Base-by-base conservation (phyloP, 2,329 filamentous ascomycete genomes). In the Aaosphaeria pasadenensis region DNA sequence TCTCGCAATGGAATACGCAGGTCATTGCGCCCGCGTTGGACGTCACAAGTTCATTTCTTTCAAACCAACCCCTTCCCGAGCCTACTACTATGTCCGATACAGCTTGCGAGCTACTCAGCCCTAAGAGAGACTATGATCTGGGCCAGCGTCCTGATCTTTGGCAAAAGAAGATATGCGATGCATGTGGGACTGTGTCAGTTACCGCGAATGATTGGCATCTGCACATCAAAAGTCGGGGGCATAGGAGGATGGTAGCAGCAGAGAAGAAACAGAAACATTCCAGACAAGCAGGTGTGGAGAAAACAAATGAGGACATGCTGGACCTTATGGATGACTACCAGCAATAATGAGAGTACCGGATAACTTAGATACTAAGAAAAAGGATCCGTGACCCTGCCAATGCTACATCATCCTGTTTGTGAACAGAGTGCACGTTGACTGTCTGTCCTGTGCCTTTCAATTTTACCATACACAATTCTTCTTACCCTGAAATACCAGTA, bases 11-110 rank as follows among this genome's bases (percentile, higher is more conserved):
- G 78, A 59, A 77, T 0, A 65, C 76, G 0, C 73, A 77, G n/a
- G 89, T 96, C 2, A 77, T 83, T 1, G 70, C 76, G 2, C 84
- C 84, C 2, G 91, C 89, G 0, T 72, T 81, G 1, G 65, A 74
- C 1, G 70, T 96, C 30, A 80, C 86, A 0, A 64, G 74, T 9
- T 66, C 72, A 1, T 95, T 95, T 59, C 76, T 96, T 0, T 61
- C 70, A 1, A 62, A 63, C 0, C 68, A 79, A 35, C 41, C 67
- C 1, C 76, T 88, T 36, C 83, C 83, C 0, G 53, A 62, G 0
- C 81, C 86, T 1, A 56, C 57, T 0, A 71, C 74, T 0, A 65
- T 96, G 4, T 83, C 82, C 0, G 62, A 72, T 1, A 66, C 77
- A 38, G 84, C 85, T 28, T 73, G 69, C 17, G 75, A 81, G n/a